A percentile compares a stretch with the other conserved stretches of the same genome.
Conservation (phyloP, 2,329 filamentous ascomycete genomes). For the Periconia digitata region DNA sequence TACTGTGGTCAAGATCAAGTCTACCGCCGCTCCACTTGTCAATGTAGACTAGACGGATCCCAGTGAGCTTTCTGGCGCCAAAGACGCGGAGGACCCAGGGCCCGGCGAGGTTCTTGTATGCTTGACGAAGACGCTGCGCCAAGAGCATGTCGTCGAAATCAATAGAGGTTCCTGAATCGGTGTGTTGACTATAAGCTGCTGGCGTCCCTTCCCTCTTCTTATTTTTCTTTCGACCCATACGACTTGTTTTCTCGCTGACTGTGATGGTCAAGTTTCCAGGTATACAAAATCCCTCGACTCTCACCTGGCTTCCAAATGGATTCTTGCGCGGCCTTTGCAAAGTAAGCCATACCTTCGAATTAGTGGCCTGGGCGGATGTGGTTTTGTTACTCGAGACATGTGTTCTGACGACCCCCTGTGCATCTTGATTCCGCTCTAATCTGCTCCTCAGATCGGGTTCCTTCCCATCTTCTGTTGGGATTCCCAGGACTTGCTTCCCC, state of each 20-base stretch:
- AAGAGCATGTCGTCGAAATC: conserved; percentile 35
- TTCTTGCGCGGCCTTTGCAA: conserved; percentile 8
- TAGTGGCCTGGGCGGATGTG: background rate
- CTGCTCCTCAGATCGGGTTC: conserved; percentile 18
- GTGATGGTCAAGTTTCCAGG: conserved; percentile 14
- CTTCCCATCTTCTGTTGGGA: conserved; percentile 12
- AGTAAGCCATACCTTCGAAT: background rate
- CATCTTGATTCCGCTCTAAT: conserved; percentile 22
- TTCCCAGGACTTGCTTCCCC: conserved; percentile 25
- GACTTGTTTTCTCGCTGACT: background rate
- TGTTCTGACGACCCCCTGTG: conserved; percentile 17
- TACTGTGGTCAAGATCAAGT: background rate
- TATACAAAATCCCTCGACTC: conserved; percentile 12
- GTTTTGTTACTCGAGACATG: background rate
- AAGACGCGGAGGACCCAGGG: conserved; percentile 20
- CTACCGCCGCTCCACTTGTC: conserved; percentile 20
- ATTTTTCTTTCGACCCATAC: background rate
- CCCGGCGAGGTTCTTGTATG: conserved; percentile 22
- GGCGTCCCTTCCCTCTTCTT: background rate
- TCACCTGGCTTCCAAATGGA: background rate
- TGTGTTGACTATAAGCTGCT: background rate
- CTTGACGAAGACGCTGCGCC: conserved; percentile 17
- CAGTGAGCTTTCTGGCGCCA: conserved; percentile 20
- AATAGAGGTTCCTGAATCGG: background rate
- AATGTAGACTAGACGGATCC: conserved; percentile 20